These are phyloP conservation scores for Ophiostoma sp. DNA, from an alignment of 2,329 filamentous ascomycete genomes.

Conservation along the genomic window DNA sequence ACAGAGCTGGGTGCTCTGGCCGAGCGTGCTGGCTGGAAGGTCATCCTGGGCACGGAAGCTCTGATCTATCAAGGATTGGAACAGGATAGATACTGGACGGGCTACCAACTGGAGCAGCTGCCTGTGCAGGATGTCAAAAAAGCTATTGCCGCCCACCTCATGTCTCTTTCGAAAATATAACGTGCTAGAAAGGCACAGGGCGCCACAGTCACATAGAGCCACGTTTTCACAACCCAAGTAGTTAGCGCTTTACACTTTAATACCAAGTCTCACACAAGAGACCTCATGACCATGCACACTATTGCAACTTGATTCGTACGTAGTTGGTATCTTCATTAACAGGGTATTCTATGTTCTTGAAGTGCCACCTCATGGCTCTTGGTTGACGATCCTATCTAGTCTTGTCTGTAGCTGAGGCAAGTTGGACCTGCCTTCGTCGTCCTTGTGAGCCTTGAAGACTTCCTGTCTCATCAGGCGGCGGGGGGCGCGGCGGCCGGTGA, in stretches of 20 bases:
- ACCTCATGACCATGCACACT: not conserved
- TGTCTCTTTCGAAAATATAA: constrained; percentile 26
- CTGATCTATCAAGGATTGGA: constrained; percentile 73
- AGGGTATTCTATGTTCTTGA: not conserved
- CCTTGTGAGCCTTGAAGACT: constrained; percentile 41
- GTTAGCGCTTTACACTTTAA: not conserved
- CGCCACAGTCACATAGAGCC: not conserved
- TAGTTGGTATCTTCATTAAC: not conserved
- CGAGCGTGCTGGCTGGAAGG: constrained; percentile 59
- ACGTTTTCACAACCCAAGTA: not conserved
- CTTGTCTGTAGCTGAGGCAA: constrained; percentile 36
- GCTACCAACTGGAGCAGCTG: constrained; percentile 51
- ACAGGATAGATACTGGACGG: constrained; percentile 62
- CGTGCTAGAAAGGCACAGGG: not conserved
- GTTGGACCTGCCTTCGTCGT: constrained; percentile 29
- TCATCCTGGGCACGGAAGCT: constrained; percentile 70
- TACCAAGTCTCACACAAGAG: not conserved
- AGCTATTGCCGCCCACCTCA: constrained; percentile 42
- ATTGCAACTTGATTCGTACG: not conserved
- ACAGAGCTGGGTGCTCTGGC: constrained; percentile 61
- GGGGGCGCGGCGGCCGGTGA: constrained; percentile 66
- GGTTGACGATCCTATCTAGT: constrained; percentile 38
- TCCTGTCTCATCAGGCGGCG: constrained; percentile 62
- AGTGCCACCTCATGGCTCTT: constrained; percentile 34
- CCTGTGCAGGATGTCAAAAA: constrained; percentile 56